Evolutionary conservation across 2,329 filamentous ascomycete genomes (phyloP).

Genomic region (Xylaria sp.): DNA sequence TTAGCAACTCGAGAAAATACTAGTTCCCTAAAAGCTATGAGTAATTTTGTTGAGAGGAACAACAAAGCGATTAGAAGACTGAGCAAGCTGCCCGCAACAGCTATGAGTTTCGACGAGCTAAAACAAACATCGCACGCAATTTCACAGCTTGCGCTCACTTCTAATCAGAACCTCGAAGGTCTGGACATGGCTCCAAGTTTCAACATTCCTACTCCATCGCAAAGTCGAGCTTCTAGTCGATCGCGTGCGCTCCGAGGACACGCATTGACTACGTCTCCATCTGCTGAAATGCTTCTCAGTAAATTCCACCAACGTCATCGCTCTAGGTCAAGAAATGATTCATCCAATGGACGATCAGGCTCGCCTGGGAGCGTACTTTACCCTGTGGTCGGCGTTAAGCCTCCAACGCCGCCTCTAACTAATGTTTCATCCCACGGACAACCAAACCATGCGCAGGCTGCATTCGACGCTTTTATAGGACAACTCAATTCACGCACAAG

Average conservation of each 20-base stretch:
- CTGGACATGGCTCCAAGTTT: constrained; percentile 19
- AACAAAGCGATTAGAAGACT: constrained; percentile 57
- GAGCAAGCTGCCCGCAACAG: constrained; percentile 53
- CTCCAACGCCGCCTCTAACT: constrained; percentile 12
- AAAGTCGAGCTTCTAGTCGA: constrained; percentile 50
- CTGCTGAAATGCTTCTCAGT: constrained; percentile 43
- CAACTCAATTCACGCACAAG: constrained; percentile 27
- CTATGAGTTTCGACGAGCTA: constrained; percentile 51
- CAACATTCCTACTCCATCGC: constrained; percentile 50
- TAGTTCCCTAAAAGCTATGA: constrained; percentile 58
- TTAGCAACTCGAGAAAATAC: constrained; percentile 57
- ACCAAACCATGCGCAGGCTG: constrained; percentile 7
- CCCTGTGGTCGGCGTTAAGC: constrained; percentile 19
- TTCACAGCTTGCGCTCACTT: constrained; percentile 27
- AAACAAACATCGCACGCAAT: constrained; percentile 43
- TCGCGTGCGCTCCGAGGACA: constrained; percentile 42
- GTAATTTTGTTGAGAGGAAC: constrained; percentile 57
- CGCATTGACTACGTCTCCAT: constrained; percentile 25
- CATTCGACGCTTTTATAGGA: constrained; percentile 2
- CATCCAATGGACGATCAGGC: constrained; percentile 38
- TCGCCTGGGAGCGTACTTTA: constrained; percentile 29
- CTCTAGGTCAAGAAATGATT: constrained; percentile 31
- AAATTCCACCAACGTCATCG: constrained; percentile 36
- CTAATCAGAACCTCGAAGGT: constrained; percentile 23
- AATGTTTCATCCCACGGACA: neutral